Evolutionary conservation across 805 yeast species (phyloP).

Genomic region (Yarrowia hollandica): DNA sequence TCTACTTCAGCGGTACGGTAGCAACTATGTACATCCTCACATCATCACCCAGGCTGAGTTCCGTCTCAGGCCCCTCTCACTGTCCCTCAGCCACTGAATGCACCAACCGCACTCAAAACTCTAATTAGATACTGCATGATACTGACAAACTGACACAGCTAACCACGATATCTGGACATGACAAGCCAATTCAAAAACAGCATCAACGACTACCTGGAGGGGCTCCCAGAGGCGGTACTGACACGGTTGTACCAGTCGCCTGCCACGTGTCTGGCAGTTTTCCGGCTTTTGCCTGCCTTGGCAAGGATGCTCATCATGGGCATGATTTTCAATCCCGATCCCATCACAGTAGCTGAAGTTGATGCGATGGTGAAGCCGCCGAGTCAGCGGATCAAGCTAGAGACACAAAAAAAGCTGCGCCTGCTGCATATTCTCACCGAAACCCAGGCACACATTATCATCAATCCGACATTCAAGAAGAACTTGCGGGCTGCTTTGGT

Average conservation of each 20-base stretch:
- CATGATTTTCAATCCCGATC: slow-evolving; percentile 77
- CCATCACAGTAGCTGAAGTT: slow-evolving; percentile 51
- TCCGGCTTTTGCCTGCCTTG: slow-evolving; percentile 79
- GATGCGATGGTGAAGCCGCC: slow-evolving; percentile 64
- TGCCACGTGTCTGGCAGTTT: slow-evolving; percentile 93
- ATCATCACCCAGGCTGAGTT: no score
- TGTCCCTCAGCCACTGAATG: no score
- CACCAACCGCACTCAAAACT: no score
- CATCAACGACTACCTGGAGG: slow-evolving; percentile 86
- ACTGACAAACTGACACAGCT: slow-evolving; percentile 4
- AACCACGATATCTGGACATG: background rate
- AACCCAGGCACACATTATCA: slow-evolving; percentile 39
- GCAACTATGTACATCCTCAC: no score
- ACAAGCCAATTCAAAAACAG: slow-evolving; percentile 55
- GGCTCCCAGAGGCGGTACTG: slow-evolving; percentile 84
- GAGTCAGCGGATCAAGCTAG: slow-evolving; percentile 58
- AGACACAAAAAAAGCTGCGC: slow-evolving; percentile 74
- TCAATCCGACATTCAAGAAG: slow-evolving; percentile 68
- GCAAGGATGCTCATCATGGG: slow-evolving; percentile 89
- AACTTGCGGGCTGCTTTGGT: slow-evolving; percentile 82
- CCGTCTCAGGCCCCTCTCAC: no score
- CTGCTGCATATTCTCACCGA: slow-evolving; percentile 75
- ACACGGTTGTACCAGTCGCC: slow-evolving; percentile 75
- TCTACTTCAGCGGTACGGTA: no score
- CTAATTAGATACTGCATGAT: slow-evolving; percentile 6